Percentiles rank a stretch among this genome's conserved stretches.
phyloP scores from a whole-genome alignment of 2,329 filamentous ascomycete genomes.

The Colletotrichum camelliae region DNA sequence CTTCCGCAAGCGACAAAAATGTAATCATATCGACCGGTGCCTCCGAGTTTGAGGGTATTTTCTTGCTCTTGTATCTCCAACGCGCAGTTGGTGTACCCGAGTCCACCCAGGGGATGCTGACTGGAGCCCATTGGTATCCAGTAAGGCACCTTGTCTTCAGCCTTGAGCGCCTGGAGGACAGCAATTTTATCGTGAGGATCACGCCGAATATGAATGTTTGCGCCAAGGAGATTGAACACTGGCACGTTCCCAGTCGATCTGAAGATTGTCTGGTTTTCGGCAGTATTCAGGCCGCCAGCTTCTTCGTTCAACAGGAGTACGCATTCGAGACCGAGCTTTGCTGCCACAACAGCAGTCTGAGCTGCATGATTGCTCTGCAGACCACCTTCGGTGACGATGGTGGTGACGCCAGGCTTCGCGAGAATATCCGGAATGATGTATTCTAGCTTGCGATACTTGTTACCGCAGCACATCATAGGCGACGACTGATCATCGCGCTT shows the following conservation, averaged over 20 bases:
- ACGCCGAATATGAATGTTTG: background rate
- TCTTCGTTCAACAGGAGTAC: background rate
- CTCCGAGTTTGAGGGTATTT: background rate
- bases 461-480: background rate
- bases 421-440: background rate
- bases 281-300: background rate
- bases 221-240: background rate
- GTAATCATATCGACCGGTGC: background rate
- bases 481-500: background rate
- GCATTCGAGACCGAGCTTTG: background rate
- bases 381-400: background rate
- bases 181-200: background rate
- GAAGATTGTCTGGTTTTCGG: background rate
- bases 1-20: background rate
- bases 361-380: background rate
- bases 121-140: background rate
- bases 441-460: background rate
- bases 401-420: background rate
- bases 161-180: background rate
- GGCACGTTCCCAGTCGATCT: background rate
- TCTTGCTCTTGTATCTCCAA: background rate
- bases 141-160: background rate
- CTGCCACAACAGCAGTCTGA: background rate
- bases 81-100: background rate
- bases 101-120: background rate